Evolutionary conservation across 1,284 basidiomycete genomes (phyloP).

Genomic region (Marasmius tenuissimus): DNA sequence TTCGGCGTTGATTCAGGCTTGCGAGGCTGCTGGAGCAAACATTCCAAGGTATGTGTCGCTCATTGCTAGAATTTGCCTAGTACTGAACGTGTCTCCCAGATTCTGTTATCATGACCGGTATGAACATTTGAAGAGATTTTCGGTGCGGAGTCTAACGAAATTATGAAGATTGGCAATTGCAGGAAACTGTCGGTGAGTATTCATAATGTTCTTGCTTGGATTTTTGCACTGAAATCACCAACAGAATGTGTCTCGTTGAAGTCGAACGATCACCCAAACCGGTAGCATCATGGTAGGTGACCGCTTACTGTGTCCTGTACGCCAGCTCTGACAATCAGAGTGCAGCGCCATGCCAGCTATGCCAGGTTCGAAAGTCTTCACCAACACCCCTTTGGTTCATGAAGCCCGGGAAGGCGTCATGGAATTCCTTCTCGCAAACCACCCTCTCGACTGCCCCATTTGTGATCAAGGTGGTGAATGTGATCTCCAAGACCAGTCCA

Average conservation of each 20-base stretch:
- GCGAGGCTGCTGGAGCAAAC: slow-evolving; percentile 80
- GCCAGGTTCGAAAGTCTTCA: slow-evolving; percentile 95
- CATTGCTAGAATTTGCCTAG: slow-evolving; percentile 12
- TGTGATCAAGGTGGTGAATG: slow-evolving; percentile 99
- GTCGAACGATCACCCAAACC: slow-evolving; percentile 95
- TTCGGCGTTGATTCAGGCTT: slow-evolving; percentile 95
- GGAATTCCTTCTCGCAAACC: slow-evolving; percentile 98
- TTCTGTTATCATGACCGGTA: slow-evolving; percentile 94
- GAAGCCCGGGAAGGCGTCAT: slow-evolving; percentile 98
- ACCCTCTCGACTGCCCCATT: slow-evolving; percentile 97
- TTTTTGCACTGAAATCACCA: slow-evolving; percentile 19
- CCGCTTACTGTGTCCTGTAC: background rate
- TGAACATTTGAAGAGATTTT: slow-evolving; percentile 20
- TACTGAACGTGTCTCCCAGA: slow-evolving; percentile 36
- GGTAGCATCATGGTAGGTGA: slow-evolving; percentile 75
- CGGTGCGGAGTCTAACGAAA: slow-evolving; percentile 19
- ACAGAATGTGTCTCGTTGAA: slow-evolving; percentile 94
- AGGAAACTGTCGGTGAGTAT: slow-evolving; percentile 87
- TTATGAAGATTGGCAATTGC: slow-evolving; percentile 79
- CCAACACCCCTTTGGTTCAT: slow-evolving; percentile 93
- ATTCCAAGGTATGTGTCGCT: slow-evolving; percentile 64
- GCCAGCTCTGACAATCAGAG: slow-evolving; percentile 8
- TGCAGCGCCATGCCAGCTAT: slow-evolving; percentile 95
- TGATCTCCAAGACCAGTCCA: slow-evolving; percentile 99
- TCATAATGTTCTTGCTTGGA: slow-evolving; percentile 8